Base-by-base conservation (phyloP, 805 yeast species). In the Yamadazyma akitaensis region DNA sequence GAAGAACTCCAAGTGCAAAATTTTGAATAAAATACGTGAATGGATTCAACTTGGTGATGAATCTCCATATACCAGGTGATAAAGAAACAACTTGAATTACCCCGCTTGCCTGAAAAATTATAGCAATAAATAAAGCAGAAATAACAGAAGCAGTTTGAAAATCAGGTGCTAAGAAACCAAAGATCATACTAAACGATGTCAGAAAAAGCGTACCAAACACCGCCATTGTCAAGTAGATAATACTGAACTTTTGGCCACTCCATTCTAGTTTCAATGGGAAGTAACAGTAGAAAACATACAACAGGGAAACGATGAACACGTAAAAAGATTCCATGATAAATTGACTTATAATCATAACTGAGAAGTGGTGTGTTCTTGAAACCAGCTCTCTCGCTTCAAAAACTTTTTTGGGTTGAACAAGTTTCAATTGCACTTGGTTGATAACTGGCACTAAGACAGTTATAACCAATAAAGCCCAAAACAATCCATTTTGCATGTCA, bases 31-130 rank as follows among this genome's bases (percentile, higher is more conserved):
- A 73, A 57, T 85, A 86, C 1, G 89, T 82, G 51, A 84, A 68
- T 13, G 94, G 51, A 81, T 78, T 74, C n/a, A 72, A 76, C 60
- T 90, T 74, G 73, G 84, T 85, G 87, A 86, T 81, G 73, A 85
- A 85, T 35, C 76, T 69, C 91, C 92, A 80, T 63, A 58, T 70
- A 39, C 58, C 59, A 16, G 63, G 68, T 65, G 53, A 68, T 51
- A 56, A 58, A 62, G 49, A 54, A 3, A 53, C 54, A 51, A 62
- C 42, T 45, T 38, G 52, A 64, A 43, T 59, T 31, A 65, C 69
- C 53, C 71, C 71, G 60, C 68, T 62, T 58, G 65, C 65, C 30
- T 58, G 60, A 55, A 65, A 58, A 55, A 67, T 63, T 58, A 63
- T 55, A 12, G 69, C 59, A 44, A 63, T 62, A 40, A 63, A 48